Evolutionary conservation across 176 grass and related monocot species (phyloP), one percentile per base, ranked within the genome.

Genomic region (Pharus latifolius): DNA sequence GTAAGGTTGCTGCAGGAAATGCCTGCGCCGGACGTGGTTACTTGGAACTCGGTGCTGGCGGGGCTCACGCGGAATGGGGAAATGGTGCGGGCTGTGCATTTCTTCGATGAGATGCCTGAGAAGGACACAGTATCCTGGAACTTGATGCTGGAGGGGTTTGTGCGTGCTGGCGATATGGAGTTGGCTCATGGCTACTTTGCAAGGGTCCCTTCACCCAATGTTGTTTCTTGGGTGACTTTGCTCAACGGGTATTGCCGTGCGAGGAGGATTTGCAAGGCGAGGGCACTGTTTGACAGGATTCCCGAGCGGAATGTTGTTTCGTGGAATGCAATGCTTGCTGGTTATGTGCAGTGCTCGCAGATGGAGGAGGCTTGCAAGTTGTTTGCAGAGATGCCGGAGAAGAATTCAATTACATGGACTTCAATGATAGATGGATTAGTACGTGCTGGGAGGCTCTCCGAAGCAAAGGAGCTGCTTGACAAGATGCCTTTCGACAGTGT

Each of bases 291-390:
- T 1, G 65, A 86, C 62, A 69, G 67, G 50, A 91, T 91, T 74
- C 79, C 79, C 0, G 79, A 83, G 55, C 76, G 71, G 42, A 91
- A 83, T 49, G 34, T 26, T 12, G 88, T 80, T 12, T 46, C 75
- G 23, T 83, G 83, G 79, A 86, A 91, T 72, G 79, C 74, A 55
- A 83, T 91, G 83, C 75, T 91, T 76, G 63, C 61, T 43, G 88
- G 70, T 25, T 91, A 86, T 63, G 47, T 77, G 26, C 75, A 64
- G 1, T 20, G 10, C 30, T 67, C 49, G 0, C 31, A 0, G 27
- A 28, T 91, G 41, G 65, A 73, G 11, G 83, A 83, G 58, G 88
- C 88, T 9, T 67, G 29, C 26, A 75, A 60, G 0, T 29, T 91
- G 53, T 91, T 83, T 3, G 22, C 10, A 3, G 79, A 79, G 44